Evolutionary conservation across 352 stramenopile species (phyloP).

Genomic region (Phytopythium oedochilum): DNA sequence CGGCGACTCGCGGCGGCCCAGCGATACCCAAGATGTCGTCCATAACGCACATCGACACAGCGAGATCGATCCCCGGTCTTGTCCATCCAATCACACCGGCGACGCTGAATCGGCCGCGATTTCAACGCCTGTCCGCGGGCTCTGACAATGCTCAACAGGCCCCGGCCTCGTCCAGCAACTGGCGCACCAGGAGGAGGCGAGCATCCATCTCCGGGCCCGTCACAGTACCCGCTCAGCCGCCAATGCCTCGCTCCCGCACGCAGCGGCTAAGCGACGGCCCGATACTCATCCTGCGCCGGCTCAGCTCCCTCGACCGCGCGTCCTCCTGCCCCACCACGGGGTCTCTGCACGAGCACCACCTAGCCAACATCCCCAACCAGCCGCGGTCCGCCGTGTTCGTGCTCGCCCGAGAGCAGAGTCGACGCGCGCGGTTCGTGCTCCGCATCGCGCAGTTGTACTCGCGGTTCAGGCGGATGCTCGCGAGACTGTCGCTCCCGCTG

Average conservation of each 20-base stretch:
- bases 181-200: background rate
- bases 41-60: background rate
- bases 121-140: background rate
- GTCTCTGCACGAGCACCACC: background rate
- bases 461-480: background rate
- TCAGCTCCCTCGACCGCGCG: conserved; percentile 5
- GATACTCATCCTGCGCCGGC: background rate
- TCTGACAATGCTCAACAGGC: background rate
- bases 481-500: conserved; percentile 17
- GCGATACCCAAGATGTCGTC: background rate
- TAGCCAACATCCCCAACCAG: background rate
- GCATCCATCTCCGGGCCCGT: background rate
- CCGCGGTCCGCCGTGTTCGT: conserved; percentile 32
- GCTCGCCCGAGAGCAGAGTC: conserved; percentile 15
- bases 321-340: conserved; percentile 1
- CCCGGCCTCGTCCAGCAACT: background rate
- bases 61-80: background rate
- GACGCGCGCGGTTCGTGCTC: conserved; percentile 26
- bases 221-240: background rate
- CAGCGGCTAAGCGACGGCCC: conserved; percentile 1
- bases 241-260: background rate
- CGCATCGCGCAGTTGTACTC: conserved; percentile 28
- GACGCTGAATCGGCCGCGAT: background rate
- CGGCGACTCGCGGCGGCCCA: background rate
- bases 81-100: background rate